Evolutionary conservation across 345 rosid genomes (phyloP), one percentile per base, ranked within the genome.

Genomic region (Combretum micranthum): DNA sequence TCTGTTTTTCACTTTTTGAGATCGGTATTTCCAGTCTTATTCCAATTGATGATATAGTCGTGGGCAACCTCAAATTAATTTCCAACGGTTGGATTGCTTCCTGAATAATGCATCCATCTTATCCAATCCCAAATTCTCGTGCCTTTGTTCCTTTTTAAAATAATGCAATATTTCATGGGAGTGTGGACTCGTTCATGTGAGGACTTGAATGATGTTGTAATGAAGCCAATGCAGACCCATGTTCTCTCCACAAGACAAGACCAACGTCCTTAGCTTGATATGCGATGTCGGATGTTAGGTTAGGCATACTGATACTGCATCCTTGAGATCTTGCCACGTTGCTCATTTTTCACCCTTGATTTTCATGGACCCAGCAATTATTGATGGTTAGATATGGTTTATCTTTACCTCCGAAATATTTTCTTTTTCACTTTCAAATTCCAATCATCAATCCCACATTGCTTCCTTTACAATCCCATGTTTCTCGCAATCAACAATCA

Each of bases 141-240:
- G 39, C 39, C 9, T 32, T n/a, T 32, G 5, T 9, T 3, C 9
- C 39, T 11, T 7, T 25, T 32, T 32, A 32, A 32, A 32, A 32
- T 32, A 32, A 32, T 32, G 39, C 39, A 9, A 32, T 32, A 32
- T 11, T 7, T 7, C 3, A 25, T 25, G 32, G 6, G 32, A 3
- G 32, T 25, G 3, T n/a, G 3, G 32, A 25, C 32, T 7, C 39
- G 14, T 57, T 60, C 77, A 69, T 70, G 69, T 71, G 77, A 69
- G 23, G 42, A 20, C 62, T 60, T 18, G 63, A 68, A 60, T 65
- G 26, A 54, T 51, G 70, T 54, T 12, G 37, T 22, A 12, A 62
- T 43, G 10, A 21, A 49, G 69, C 66, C 67, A 59, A 53, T 18
- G 61, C 62, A 46, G 39, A 15, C 65, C 67, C 77, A 78, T 64